Percentiles rank a stretch among this genome's conserved stretches.
Evolutionary conservation across 139 green algal species (phyloP).

Genomic region (Mychonastes homosphaera): DNA sequence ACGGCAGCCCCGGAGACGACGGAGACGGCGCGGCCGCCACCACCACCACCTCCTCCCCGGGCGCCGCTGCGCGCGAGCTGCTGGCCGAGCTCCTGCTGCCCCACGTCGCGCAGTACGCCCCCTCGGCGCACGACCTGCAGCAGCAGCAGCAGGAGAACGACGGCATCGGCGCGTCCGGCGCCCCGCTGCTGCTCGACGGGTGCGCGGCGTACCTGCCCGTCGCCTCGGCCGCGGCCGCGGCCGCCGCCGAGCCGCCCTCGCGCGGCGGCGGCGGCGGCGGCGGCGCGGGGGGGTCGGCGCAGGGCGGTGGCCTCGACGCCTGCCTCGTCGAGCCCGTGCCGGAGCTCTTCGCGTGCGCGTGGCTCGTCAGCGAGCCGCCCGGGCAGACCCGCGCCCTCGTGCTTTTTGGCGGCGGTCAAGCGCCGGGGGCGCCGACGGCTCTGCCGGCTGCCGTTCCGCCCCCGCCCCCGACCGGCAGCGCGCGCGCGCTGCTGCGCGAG

Average conservation of each 20-base stretch:
- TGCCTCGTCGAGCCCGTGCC: too few relatives aligned
- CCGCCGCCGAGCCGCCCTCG: too few relatives aligned
- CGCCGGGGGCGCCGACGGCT: neutral
- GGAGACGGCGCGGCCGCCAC: neutral
- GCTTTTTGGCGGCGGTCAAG: too few relatives aligned
- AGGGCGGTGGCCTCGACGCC: too few relatives aligned
- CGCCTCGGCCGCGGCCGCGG: slow-evolving; percentile 36
- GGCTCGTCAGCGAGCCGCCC: too few relatives aligned
- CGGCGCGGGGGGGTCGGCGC: too few relatives aligned
- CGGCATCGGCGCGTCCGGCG: neutral
- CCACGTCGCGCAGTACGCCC: slow-evolving; percentile 26
- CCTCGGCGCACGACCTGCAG: too few relatives aligned
- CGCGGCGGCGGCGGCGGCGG: slow-evolving; percentile 3
- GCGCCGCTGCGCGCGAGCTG: slow-evolving; percentile 18
- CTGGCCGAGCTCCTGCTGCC: slow-evolving; percentile 39
- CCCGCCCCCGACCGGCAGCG: slow-evolving; percentile 23
- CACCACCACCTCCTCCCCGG: neutral
- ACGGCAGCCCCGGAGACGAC: neutral
- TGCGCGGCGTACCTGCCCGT: too few relatives aligned
- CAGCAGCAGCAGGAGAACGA: slow-evolving; percentile 11
- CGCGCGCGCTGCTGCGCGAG: slow-evolving; percentile 40
- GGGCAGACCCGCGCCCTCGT: too few relatives aligned
- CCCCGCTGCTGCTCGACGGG: slow-evolving; percentile 25
- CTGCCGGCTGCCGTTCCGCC: neutral
- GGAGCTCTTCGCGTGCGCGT: too few relatives aligned